Conservation (phyloP, 2,329 filamentous ascomycete genomes). For the Septoria linicola region DNA sequence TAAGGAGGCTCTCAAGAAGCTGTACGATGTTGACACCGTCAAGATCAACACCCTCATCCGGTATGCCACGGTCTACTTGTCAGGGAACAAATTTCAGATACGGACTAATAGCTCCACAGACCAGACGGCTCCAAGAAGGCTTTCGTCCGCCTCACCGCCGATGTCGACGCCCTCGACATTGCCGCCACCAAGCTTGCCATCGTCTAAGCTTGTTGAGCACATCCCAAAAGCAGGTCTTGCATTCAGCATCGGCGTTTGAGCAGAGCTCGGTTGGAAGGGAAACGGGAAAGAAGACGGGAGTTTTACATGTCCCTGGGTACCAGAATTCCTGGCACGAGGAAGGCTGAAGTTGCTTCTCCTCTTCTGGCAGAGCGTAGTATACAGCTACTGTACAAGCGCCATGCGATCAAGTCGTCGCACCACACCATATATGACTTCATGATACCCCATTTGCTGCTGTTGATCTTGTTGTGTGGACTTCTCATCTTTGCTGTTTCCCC, state of each 20-base stretch:
- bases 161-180: slow-evolving; percentile 98
- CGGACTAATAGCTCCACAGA: slow-evolving; percentile 50
- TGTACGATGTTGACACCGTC: slow-evolving; percentile 96
- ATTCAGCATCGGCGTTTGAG: slow-evolving; percentile 30
- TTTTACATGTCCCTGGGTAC: too few relatives aligned
- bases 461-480: not conserved
- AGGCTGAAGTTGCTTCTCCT: slow-evolving; percentile 2
- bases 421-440: slow-evolving; percentile 12
- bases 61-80: slow-evolving; percentile 55
- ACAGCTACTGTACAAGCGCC: slow-evolving; percentile 23
- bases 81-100: too few relatives aligned
- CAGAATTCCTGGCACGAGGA: slow-evolving; percentile 6
- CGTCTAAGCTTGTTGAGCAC: slow-evolving; percentile 62
- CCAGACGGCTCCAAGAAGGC: slow-evolving; percentile 99
- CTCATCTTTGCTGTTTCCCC: not conserved
- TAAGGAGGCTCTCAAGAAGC: slow-evolving; percentile 96
- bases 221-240: slow-evolving; percentile 36
- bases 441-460: slow-evolving; percentile 14
- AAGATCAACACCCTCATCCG: slow-evolving; percentile 99
- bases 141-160: slow-evolving; percentile 88
- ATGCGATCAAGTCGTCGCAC: slow-evolving; percentile 21
- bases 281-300: slow-evolving; percentile 3
- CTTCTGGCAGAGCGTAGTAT: slow-evolving; percentile 20
- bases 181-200: slow-evolving; percentile 98
- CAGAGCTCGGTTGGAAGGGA: slow-evolving; percentile 14